A percentile compares a stretch with the other conserved stretches of the same genome.
Conservation (phyloP, 2,329 filamentous ascomycete genomes). For the Hypoxylon sp. region DNA sequence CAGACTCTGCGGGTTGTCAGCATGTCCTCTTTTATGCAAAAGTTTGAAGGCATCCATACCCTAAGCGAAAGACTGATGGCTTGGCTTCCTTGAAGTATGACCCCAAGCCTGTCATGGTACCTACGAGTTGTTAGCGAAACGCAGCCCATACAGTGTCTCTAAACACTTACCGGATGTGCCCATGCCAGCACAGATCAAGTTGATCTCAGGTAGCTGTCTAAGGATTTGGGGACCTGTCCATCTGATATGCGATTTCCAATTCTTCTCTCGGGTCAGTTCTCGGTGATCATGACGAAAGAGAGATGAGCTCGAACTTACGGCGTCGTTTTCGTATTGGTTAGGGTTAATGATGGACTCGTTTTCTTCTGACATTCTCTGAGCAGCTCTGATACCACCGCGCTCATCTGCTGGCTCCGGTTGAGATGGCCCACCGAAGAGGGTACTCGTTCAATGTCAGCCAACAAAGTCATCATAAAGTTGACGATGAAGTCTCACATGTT, state of each 20-base stretch:
- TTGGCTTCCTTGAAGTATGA: constrained; percentile 66
- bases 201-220: constrained; percentile 69
- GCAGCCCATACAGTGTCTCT: constrained; percentile 53
- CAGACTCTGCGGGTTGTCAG: constrained; percentile 62
- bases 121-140: constrained; percentile 31
- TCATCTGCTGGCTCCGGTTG: constrained; percentile 69
- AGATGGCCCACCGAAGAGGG: constrained; percentile 71
- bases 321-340: constrained; percentile 70
- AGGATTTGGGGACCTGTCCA: constrained; percentile 74
- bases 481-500: constrained; percentile 59
- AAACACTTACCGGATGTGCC: constrained; percentile 65
- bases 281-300: background rate
- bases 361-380: constrained; percentile 59
- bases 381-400: constrained; percentile 67
- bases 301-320: constrained; percentile 42
- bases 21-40: background rate
- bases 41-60: constrained; percentile 24
- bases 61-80: constrained; percentile 61
- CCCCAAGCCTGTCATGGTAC: constrained; percentile 65
- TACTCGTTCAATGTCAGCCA: constrained; percentile 52
- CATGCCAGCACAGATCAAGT: constrained; percentile 69
- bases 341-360: constrained; percentile 65
- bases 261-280: constrained; percentile 54
- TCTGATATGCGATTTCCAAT: constrained; percentile 68
- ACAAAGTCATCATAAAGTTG: background rate